Conservation (phyloP, 164 flowering plant species). For the Tetrastigma voinierianum region DNA sequence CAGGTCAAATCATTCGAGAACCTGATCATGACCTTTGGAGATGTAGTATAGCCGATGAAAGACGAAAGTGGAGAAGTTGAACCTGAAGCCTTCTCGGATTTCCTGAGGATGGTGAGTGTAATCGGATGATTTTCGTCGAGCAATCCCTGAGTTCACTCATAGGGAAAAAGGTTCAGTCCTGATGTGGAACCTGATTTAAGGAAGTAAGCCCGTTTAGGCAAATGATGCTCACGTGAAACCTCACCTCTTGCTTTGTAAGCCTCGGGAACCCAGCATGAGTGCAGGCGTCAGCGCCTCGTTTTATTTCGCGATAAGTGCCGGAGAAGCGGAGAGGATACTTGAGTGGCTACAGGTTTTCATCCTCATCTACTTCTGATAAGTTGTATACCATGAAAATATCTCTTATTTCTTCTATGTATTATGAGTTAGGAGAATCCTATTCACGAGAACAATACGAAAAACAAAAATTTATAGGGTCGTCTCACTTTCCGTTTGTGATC, state of each 20-base stretch:
- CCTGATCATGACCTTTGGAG: slow-evolving; percentile 26
- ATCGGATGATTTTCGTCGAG: slow-evolving; percentile 14
- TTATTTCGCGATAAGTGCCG: slow-evolving; percentile 29
- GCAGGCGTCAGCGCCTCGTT: slow-evolving; percentile 36
- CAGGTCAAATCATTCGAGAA: slow-evolving; percentile 18
- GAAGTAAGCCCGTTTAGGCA: slow-evolving; percentile 16
- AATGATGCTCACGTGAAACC: slow-evolving; percentile 23
- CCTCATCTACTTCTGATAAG: slow-evolving; percentile 1
- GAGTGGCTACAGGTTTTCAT: slow-evolving; percentile 56
- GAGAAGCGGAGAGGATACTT: slow-evolving; percentile 62
- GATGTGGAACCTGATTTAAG: slow-evolving; percentile 27
- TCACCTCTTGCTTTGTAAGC: slow-evolving; percentile 21
- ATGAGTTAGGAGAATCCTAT: too few species aligned
- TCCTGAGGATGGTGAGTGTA: slow-evolving; percentile 21
- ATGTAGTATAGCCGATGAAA: slow-evolving; percentile 12
- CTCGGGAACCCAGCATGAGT: slow-evolving; percentile 24
- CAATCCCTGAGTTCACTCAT: slow-evolving; percentile 17
- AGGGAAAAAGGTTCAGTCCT: slow-evolving; percentile 16
- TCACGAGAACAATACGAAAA: too few species aligned
- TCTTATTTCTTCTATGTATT: not conserved
- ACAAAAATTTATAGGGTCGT: too few species aligned
- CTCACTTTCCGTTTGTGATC: too few species aligned
- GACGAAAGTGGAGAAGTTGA: slow-evolving; percentile 11
- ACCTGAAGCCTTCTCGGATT: slow-evolving; percentile 15
- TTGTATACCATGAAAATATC: too few species aligned